Evolutionary conservation across 352 stramenopile species (phyloP), one percentile per base, ranked within the genome.

Genomic region (Thalassiosira sp.): DNA sequence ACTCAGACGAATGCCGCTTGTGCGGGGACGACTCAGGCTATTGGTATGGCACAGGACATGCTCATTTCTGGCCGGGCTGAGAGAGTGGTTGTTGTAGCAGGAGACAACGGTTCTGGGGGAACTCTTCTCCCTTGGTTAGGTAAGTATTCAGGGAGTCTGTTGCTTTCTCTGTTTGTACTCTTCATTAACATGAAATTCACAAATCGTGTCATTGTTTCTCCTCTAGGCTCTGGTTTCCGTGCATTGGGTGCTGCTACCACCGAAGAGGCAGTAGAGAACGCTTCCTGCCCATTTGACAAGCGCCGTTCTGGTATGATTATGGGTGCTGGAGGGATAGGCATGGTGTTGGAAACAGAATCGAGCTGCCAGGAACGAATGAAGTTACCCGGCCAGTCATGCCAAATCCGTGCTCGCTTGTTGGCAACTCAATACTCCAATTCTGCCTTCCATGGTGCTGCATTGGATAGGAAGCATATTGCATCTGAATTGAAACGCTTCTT

Each of bases 1-100:
- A 97, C 95, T 35, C 96, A 98, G 74, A 95, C 95, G 3, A 98
- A 98, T 84, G 95, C 95, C 0, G 96, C 96, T 5, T 98, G 96
- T 83, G 95, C 95, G 45, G 95, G 96, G 46, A 97, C 94, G 43
- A 97, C 95, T 3, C 93, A 96, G 56, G 94, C 93, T 24, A 72
- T 79, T 53, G 72, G 72, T 13, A 81, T 81, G 72, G 72, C 72
- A 13, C 72, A 81, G 37, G 95, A 98, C 75, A 98, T 97, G 95
- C 91, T 98, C 33, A 87, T 90, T 46, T 89, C 94, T 25, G 94
- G 94, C 45, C 92, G 96, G 24, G 97, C 94, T 56, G 88, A 97
- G 68, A 94, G 96, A 48, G 95, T 98, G 22, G 90, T 98, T 27
- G 95, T 98, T 27, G 88, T 98, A 27, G 90, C 95, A 0, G 97